Base-by-base conservation (phyloP, 148 eudicot species). In the Rhododendron griersonianum region DNA sequence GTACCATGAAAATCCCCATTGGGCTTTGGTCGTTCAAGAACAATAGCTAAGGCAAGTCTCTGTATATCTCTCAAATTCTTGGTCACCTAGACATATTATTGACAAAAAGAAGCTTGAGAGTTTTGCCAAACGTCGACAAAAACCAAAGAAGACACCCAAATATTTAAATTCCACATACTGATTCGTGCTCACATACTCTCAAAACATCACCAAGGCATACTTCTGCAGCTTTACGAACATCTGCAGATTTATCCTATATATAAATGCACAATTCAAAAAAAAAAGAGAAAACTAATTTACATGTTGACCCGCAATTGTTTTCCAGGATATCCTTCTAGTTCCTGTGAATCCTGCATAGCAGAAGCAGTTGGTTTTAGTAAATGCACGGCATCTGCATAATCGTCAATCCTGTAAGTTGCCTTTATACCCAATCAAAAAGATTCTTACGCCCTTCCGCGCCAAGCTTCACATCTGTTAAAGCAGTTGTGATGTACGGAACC, bases 221-320 rank as follows among this genome's bases (percentile, higher is more conserved):
- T 91, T 98, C 98, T 53, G 98, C 98, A 65, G 97, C 95, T 90
- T 98, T 98, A 35, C 98, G 98, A 83, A 98, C 99, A 91, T 98
- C 98, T 81, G 99, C 96, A 71, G 99, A 98, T 91, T 98, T 98
- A 87, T 98, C 99, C 99, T 98, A 86, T n/a, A 78, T 67, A 74
- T 53, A 48, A 63, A 0, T 37, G 59, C 18, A 84, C 13, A 45
- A 59, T 37, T 45, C 50, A 67, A 47, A 41, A 78, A 65, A 5
- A 35, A 48, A 3, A 35, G 21, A 1, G 35, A 47, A 45, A 82
- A 78, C 73, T 23, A 28, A 77, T 39, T 50, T 35, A 61, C 1
- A 57, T 63, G 10, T 41, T 67, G 63, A 14, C 11, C 33, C 15
- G 7, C 37, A 51, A 11, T 51, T 51, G 15, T 25, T 50, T 73